phyloP scores from a whole-genome alignment of 768 basidiomycete genomes.

The Pleurotus platypus region DNA sequence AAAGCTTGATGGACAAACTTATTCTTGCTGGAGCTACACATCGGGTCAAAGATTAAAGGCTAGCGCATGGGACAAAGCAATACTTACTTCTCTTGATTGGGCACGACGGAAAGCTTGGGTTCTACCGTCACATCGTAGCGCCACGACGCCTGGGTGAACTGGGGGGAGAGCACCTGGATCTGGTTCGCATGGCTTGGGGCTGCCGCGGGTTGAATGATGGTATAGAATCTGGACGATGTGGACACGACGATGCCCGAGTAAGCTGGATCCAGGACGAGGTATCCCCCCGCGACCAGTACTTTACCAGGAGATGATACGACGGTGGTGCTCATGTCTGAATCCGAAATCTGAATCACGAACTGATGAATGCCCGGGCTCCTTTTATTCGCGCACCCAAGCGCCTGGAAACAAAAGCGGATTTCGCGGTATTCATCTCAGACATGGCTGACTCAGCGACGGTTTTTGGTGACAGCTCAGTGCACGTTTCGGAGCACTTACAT shows the following conservation, averaged over 20 bases:
- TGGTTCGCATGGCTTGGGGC: constrained; percentile 24
- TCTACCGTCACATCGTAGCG: constrained; percentile 52
- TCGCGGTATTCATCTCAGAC: background rate
- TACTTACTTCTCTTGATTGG: constrained; percentile 36
- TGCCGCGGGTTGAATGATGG: constrained; percentile 50
- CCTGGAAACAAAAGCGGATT: constrained; percentile 4
- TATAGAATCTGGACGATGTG: constrained; percentile 93
- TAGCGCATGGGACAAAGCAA: constrained; percentile 8
- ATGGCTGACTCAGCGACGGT: background rate
- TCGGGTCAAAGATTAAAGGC: constrained; percentile 8
- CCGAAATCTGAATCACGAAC: constrained; percentile 8
- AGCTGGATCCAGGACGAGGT: constrained; percentile 88
- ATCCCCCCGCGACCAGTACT: constrained; percentile 92
- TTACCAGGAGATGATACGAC: constrained; percentile 93
- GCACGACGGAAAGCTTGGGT: constrained; percentile 28
- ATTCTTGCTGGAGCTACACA: constrained; percentile 56
- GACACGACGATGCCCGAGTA: constrained; percentile 89
- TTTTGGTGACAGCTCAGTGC: background rate
- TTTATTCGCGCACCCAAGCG: constrained; percentile 8
- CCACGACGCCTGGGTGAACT: constrained; percentile 85
- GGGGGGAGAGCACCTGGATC: constrained; percentile 83
- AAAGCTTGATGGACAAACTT: constrained; percentile 92
- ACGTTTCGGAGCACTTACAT: background rate
- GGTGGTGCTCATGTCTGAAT: constrained; percentile 44
- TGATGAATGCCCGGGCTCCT: constrained; percentile 5